Evolutionary conservation across 176 grass and related monocot species (phyloP), one percentile per base, ranked within the genome.

Genomic region (Areca catechu): DNA sequence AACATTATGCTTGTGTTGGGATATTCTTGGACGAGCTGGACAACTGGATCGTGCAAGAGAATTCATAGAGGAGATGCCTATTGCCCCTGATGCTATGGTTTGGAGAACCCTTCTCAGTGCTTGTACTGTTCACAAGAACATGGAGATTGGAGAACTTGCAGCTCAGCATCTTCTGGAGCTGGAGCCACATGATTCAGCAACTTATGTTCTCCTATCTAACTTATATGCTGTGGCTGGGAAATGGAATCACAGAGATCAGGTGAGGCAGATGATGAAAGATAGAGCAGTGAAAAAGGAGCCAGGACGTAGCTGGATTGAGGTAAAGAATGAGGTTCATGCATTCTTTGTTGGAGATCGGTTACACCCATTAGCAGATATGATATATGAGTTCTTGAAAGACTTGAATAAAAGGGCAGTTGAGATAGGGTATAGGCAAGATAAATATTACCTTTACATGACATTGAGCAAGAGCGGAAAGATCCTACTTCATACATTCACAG

Each of bases 241-340:
- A 57, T 89, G 86, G 81, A 58, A 60, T 56, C 51, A 21, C 12
- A 81, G 86, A 77, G 81, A 89, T 89, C 70, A 81, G 30, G 67
- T 89, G 51, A 84, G 86, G 83, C 83, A 85, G 53, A 71, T 85
- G 67, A 89, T 89, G 86, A 89, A 78, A 78, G 67, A 75, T 24
- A 89, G 58, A 76, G 77, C 74, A 51, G 71, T 85, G 22, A 89
- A 73, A 61, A 89, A 89, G 48, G 86, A 89, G 58, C 86, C 86
- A 24, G 86, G 77, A 12, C 70, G 70, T 14, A 72, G 70, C 25
- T 72, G 70, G 70, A 72, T 72, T 18, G 70, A 62, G 29, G 74
- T 81, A 58, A 85, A 75, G 66, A 84, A 71, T 71, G 43, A 54
- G 54, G 70, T 89, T 56, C 81, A 89, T 72, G 62, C 81, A 24